Evolutionary conservation across 2,329 filamentous ascomycete species (phyloP).

Genomic region (Fonsecaea erecta): DNA sequence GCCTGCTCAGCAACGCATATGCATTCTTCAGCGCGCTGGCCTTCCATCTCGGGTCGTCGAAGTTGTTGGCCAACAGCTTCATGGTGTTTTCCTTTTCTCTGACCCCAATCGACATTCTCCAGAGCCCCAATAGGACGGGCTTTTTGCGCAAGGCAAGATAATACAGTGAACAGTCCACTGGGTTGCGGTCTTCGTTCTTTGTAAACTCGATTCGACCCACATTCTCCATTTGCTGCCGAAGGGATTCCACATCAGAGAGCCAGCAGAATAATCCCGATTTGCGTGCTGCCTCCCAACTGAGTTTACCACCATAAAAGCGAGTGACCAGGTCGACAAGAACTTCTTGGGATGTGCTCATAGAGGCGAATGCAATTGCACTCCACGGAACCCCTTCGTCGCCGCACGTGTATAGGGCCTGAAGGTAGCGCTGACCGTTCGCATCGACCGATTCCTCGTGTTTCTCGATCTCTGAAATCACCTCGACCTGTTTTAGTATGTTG

Average conservation of each 20-base stretch:
- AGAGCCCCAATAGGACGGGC: slow-evolving; percentile 82
- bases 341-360: slow-evolving; percentile 69
- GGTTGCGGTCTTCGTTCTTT: slow-evolving; percentile 79
- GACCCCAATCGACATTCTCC: slow-evolving; percentile 92
- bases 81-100: slow-evolving; percentile 81
- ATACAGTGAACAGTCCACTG: slow-evolving; percentile 86
- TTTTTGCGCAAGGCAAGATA: slow-evolving; percentile 94
- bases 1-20: slow-evolving; percentile 88
- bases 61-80: slow-evolving; percentile 85
- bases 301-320: slow-evolving; percentile 74
- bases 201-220: slow-evolving; percentile 93
- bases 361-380: slow-evolving; percentile 85
- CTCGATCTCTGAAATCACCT: slow-evolving; percentile 82
- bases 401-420: slow-evolving; percentile 71
- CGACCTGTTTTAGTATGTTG: slow-evolving; percentile 74
- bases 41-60: slow-evolving; percentile 82
- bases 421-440: slow-evolving; percentile 79
- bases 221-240: slow-evolving; percentile 82
- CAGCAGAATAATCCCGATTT: slow-evolving; percentile 95
- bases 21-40: slow-evolving; percentile 94
- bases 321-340: slow-evolving; percentile 84
- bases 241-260: slow-evolving; percentile 74
- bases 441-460: slow-evolving; percentile 88
- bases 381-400: slow-evolving; percentile 61
- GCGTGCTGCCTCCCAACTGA: slow-evolving; percentile 83